Conservation (phyloP, 2,329 filamentous ascomycete species). For the Fusarium oligoseptatum region DNA sequence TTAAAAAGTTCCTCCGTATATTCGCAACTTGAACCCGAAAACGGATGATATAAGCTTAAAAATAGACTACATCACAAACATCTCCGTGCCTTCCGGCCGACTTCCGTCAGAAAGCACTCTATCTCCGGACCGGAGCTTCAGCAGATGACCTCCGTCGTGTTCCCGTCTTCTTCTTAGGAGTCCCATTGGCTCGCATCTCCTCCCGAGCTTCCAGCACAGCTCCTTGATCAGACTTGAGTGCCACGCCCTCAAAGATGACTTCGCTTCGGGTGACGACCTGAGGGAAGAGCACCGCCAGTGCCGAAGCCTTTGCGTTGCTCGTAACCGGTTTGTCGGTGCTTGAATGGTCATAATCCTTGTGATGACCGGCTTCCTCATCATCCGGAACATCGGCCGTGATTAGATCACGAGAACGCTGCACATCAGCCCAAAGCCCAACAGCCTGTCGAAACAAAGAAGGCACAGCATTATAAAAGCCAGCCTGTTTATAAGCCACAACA, state of each 20-base stretch:
- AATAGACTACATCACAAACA: background rate
- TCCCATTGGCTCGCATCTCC: constrained; percentile 23
- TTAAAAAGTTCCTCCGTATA: background rate
- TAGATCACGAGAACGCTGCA: constrained; percentile 46
- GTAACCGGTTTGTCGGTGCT: constrained; percentile 20
- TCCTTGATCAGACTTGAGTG: constrained; percentile 43
- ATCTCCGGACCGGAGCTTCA: constrained; percentile 26
- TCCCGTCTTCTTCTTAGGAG: constrained; percentile 23
- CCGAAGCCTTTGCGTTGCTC: constrained; percentile 2
- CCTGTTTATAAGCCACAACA: constrained; percentile 42
- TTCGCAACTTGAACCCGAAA: background rate
- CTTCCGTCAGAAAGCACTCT: background rate
- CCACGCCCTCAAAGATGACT: constrained; percentile 43
- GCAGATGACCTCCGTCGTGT: constrained; percentile 27
- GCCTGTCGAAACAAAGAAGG: constrained; percentile 44
- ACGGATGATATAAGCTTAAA: background rate
- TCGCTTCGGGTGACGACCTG: constrained; percentile 42
- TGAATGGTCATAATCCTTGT: constrained; percentile 35
- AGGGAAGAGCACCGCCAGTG: constrained; percentile 43
- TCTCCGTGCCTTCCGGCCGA: background rate
- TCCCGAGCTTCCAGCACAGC: constrained; percentile 32
- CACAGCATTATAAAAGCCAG: constrained; percentile 43
- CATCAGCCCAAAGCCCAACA: constrained; percentile 40
- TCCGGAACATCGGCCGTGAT: constrained; percentile 43
- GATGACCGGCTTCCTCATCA: constrained; percentile 31